Base-by-base conservation (phyloP, 2,329 filamentous ascomycete species). In the Westerdykella ornata region DNA sequence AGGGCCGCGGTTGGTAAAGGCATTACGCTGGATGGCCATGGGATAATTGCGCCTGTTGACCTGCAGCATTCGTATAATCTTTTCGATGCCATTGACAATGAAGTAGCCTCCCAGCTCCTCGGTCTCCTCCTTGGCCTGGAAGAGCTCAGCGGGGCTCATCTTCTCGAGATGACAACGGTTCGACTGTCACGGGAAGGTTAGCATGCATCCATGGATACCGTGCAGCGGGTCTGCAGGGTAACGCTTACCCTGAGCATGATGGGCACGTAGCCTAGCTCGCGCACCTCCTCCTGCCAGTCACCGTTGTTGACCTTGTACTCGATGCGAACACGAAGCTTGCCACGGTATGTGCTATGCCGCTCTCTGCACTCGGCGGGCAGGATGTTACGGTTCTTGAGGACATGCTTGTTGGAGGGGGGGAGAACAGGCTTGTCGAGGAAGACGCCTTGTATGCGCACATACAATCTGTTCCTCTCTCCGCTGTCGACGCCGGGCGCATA, bases 91-190 rank as follows among this genome's bases (percentile, higher is more conserved):
- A 65, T 98, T 98, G 58, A 98, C 85, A 57, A 98, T 81, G 62
- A 97, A 98, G 67, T 97, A 98, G 34, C 92, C 92, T 29, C 92
- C 92, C 22, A 97, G 70, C 67, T 98, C 92, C 67, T 98, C 92
- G 0, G 89, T 85, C 67, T 98, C 92, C 69, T 98, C 92, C 64
- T 96, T 94, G 46, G 81, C 80, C 49, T 84, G 76, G 20, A 97
- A 88, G 13, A 98, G 76, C 57, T 85, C 76, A 9, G 83, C 82
- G 0, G 92, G 92, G 5, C 87, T 83, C 56, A 89, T 82, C 47
- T 84, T 84, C 65, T 94, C 83, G 18, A 98, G 77, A 62, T 98
- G 88, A 63, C 92, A 98, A 63, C 82, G 77, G 64, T 88, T 94
- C 44, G 89, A 92, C 82, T 89, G 48, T 55, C 41, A 58, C 52